These are phyloP conservation scores for Neodidymelliopsis sp. DNA, from an alignment of 2,329 filamentous ascomycete genomes.

Conservation along the genomic window DNA sequence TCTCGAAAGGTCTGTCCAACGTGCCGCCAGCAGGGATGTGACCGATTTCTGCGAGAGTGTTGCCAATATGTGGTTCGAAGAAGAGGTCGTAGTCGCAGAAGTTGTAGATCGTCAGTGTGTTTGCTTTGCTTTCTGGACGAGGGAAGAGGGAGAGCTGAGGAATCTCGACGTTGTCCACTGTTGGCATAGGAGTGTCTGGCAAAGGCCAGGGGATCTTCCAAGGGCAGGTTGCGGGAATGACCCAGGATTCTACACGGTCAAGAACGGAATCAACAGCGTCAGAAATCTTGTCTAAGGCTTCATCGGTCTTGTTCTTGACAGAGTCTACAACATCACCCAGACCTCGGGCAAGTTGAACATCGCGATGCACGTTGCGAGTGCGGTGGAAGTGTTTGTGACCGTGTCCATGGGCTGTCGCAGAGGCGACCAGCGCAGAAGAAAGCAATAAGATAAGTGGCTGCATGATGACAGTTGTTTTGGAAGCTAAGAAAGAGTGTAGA, in stretches of 20 bases:
- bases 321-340: slow-evolving; percentile 6
- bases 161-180: slow-evolving; percentile 11
- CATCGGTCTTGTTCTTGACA: slow-evolving; percentile 11
- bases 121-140: slow-evolving; percentile 9
- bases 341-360: slow-evolving; percentile 6
- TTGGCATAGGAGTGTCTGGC: slow-evolving; percentile 18
- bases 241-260: slow-evolving; percentile 12
- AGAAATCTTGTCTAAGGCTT: slow-evolving; percentile 5
- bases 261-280: slow-evolving; percentile 13
- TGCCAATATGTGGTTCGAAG: slow-evolving; percentile 19
- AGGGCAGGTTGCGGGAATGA: slow-evolving; percentile 15
- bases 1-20: slow-evolving; percentile 14
- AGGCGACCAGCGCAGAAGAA: slow-evolving; percentile 4
- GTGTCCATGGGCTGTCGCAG: slow-evolving; percentile 6
- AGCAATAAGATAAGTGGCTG: slow-evolving; percentile 2
- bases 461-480: not conserved
- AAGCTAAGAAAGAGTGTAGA: not conserved
- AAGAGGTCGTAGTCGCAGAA: slow-evolving; percentile 29
- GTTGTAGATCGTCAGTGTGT: slow-evolving; percentile 26
- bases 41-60: slow-evolving; percentile 1
- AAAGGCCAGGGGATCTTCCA: slow-evolving; percentile 22
- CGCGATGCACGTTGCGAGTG: not conserved
- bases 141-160: slow-evolving; percentile 25
- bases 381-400: slow-evolving; percentile 7
- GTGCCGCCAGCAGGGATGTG: slow-evolving; percentile 13